A percentile compares a stretch with the other conserved stretches of the same genome.
Conservation (phyloP, 2,329 filamentous ascomycete genomes). For the Alternaria sp. region DNA sequence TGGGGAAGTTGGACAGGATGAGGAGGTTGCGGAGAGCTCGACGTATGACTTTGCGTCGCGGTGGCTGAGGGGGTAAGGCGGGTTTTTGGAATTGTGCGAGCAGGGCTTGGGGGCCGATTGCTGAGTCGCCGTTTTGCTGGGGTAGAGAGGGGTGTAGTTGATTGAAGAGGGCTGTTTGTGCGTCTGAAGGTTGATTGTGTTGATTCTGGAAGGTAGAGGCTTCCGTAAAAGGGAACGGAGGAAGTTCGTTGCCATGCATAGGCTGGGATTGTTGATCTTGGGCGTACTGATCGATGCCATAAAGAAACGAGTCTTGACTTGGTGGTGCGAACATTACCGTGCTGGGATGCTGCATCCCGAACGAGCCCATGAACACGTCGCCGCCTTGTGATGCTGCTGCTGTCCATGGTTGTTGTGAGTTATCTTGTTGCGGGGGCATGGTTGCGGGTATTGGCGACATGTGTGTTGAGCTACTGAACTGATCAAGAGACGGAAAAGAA, state of each 20-base stretch:
- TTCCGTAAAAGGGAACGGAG: slow-evolving; percentile 35
- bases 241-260: slow-evolving; percentile 20
- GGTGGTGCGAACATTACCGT: slow-evolving; percentile 46
- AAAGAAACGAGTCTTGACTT: slow-evolving; percentile 44
- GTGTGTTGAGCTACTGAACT: slow-evolving; percentile 16
- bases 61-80: slow-evolving; percentile 27
- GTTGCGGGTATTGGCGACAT: slow-evolving; percentile 23
- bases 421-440: slow-evolving; percentile 21
- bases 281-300: slow-evolving; percentile 48
- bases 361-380: slow-evolving; percentile 33
- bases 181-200: slow-evolving; percentile 26
- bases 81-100: slow-evolving; percentile 32
- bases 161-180: slow-evolving; percentile 30
- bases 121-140: slow-evolving; percentile 13
- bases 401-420: slow-evolving; percentile 27
- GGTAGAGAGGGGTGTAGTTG: slow-evolving; percentile 22
- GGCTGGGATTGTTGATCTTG: slow-evolving; percentile 24
- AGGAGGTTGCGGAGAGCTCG: slow-evolving; percentile 64
- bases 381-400: slow-evolving; percentile 32
- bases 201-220: slow-evolving; percentile 21
- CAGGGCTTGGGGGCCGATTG: slow-evolving; percentile 28
- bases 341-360: slow-evolving; percentile 33
- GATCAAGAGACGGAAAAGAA: slow-evolving; percentile 4
- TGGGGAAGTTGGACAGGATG: slow-evolving; percentile 57
- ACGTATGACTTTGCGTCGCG: slow-evolving; percentile 50